Evolutionary conservation across 208 protist genomes (phyloP), one percentile per base, ranked within the genome.

Genomic region (Trypanosomatidae sp.): DNA sequence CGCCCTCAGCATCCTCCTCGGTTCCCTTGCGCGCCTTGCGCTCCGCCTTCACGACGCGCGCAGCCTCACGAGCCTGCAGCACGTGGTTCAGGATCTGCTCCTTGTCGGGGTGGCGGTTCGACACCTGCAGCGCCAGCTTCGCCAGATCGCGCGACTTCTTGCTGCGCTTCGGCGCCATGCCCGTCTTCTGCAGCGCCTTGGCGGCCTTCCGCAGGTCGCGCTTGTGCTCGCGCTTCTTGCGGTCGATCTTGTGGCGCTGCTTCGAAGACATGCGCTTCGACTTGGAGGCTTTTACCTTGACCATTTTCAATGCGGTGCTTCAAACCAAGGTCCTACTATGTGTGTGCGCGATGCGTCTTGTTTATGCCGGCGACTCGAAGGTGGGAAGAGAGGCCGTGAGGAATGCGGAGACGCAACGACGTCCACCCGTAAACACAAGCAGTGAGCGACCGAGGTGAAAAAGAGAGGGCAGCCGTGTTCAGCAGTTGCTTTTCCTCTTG

Each of bases 161-260:
- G 74, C 83, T 91, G 30, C 90, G 75, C 65, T 90, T 87, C 25
- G 89, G 89, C 5, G 68, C 78, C 50, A 91, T 77, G 52, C 92
- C 92, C 28, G 81, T 87, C 52, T 85, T 91, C 46, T 95, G 89
- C 46, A 97, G 74, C 13, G 84, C 83, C 78, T 95, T 97, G 7
- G 92, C 92, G 1, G 92, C 92, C 71, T 91, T 95, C n/a, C 83
- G 81, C 28, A 97, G 66, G 59, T 97, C 92, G 10, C 92, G 80
- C 56, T 94, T 97, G 80, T 97, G 92, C 69, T 97, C 90, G 62
- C 88, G 82, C 67, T 94, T 94, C 75, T 97, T 97, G n/a, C 89
- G 79, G 30, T 97, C 92, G 36, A 97, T 91, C 72, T 97, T 97
- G 76, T 97, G 90, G 49, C 92, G 90, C 82, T 92, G 88, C 41